Evolutionary conservation across 2,329 filamentous ascomycete species (phyloP).

Genomic region (Cytospora schulzeri): DNA sequence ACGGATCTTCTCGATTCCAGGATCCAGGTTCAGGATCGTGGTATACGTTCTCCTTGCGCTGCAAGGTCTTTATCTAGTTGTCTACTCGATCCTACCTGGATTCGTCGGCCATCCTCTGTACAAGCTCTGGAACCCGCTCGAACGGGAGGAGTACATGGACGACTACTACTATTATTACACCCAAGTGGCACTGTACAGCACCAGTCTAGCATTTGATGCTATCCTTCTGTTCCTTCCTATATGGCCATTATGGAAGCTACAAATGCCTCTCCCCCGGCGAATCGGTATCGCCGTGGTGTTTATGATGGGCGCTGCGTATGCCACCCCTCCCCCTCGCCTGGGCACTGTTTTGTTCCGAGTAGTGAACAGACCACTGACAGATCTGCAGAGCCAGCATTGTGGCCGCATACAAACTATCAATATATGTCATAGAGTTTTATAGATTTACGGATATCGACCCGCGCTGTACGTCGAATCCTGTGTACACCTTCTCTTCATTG

Average conservation of each 20-base stretch:
- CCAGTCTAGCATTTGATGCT: conserved; percentile 33
- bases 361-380: background rate
- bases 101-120: conserved; percentile 32
- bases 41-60: conserved; percentile 29
- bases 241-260: conserved; percentile 30
- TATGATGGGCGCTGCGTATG: conserved; percentile 30
- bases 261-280: conserved; percentile 30
- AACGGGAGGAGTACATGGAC: conserved; percentile 29
- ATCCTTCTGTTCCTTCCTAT: conserved; percentile 34
- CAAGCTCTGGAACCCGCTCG: conserved; percentile 30
- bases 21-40: background rate
- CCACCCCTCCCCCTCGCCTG: background rate
- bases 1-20: conserved; percentile 30
- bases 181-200: conserved; percentile 31
- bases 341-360: background rate
- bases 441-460: conserved; percentile 27
- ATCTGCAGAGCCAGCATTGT: conserved; percentile 29
- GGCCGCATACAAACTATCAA: conserved; percentile 33
- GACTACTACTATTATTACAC: conserved; percentile 31
- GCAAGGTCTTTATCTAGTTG: conserved; percentile 30
- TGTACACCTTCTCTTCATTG: background rate
- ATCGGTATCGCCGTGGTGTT: conserved; percentile 31
- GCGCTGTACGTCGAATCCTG: conserved; percentile 27
- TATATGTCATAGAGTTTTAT: conserved; percentile 27
- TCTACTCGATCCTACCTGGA: conserved; percentile 32